These are phyloP conservation scores for Heracleum sosnowskyi DNA, from an alignment of 129 eudicot genomes.

Conservation along the genomic window DNA sequence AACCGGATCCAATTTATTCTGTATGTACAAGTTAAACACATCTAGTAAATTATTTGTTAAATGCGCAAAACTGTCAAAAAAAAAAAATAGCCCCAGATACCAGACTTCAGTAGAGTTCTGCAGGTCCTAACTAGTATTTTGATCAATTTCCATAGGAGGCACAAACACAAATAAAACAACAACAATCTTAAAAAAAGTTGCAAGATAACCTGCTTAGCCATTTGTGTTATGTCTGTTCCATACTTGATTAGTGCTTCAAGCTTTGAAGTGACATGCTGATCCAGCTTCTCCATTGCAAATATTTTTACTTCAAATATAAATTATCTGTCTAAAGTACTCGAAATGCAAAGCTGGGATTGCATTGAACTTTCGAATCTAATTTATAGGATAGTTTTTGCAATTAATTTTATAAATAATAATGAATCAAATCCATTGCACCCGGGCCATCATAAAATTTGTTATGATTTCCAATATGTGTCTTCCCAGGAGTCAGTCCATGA, in stretches of 20 bases:
- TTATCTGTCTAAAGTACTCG: too few relatives aligned
- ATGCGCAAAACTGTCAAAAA: neutral
- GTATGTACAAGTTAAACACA: neutral
- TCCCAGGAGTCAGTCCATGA: slow-evolving; percentile 20
- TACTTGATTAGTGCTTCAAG: neutral
- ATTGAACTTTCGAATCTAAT: neutral
- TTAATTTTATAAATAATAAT: neutral
- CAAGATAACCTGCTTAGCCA: neutral
- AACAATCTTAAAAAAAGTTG: neutral
- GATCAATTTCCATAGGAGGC: too few relatives aligned
- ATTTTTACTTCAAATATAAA: neutral
- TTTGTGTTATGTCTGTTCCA: neutral
- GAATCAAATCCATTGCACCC: neutral
- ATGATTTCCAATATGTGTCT: neutral
- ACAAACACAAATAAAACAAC: neutral
- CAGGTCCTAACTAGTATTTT: too few relatives aligned
- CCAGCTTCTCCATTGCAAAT: slow-evolving; percentile 1
- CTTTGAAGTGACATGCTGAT: neutral
- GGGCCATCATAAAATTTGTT: neutral
- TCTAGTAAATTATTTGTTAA: too few relatives aligned
- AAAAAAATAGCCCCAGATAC: too few relatives aligned
- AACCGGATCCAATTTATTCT: slow-evolving; percentile 17
- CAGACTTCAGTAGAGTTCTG: too few relatives aligned
- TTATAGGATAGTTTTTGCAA: neutral
- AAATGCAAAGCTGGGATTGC: neutral